These are phyloP conservation scores for Xanthoparmelia taractica DNA, from an alignment of 495 filamentous ascomycete species.

Conservation along the genomic window DNA sequence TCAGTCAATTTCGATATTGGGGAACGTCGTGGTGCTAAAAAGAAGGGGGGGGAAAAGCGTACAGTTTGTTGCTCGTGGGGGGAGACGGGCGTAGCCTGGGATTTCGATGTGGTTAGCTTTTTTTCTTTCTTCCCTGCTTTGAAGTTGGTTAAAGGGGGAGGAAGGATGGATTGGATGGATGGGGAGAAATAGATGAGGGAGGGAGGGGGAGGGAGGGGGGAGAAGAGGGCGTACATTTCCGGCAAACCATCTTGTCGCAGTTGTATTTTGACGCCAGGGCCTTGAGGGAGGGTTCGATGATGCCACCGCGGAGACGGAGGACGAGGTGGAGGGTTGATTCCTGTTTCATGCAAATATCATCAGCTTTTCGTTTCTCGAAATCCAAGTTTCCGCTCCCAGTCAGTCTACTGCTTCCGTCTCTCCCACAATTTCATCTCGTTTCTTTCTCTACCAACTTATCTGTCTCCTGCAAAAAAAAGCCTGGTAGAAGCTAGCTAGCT, in stretches of 20 bases:
- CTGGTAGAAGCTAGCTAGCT: neutral
- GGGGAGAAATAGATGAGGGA: too few relatives aligned
- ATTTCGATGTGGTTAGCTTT: neutral
- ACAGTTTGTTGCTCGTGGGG: constrained; percentile 97
- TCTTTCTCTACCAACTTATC: neutral
- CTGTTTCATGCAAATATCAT: constrained; percentile 38
- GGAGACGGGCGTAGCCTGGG: constrained; percentile 70
- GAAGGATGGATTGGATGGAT: too few relatives aligned
- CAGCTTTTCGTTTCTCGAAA: neutral
- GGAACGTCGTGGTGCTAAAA: too few relatives aligned
- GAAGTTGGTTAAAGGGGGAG: neutral
- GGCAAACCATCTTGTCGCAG: constrained; percentile 99
- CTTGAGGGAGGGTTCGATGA: constrained; percentile 99
- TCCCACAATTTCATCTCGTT: neutral
- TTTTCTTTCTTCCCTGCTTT: neutral
- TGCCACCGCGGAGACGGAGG: constrained; percentile 97
- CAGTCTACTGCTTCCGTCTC: too few relatives aligned
- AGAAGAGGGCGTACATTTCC: constrained; percentile 90
- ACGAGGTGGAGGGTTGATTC: constrained; percentile 99
- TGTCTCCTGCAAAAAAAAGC: neutral
- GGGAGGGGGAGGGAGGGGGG: neutral
- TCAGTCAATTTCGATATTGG: too few relatives aligned
- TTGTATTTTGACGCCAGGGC: constrained; percentile 98
- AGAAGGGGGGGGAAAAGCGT: too few relatives aligned
- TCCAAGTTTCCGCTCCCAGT: too few relatives aligned